Conservation (phyloP, 1,284 basidiomycete species). For the Pseudomicrostroma phylloplanum region DNA sequence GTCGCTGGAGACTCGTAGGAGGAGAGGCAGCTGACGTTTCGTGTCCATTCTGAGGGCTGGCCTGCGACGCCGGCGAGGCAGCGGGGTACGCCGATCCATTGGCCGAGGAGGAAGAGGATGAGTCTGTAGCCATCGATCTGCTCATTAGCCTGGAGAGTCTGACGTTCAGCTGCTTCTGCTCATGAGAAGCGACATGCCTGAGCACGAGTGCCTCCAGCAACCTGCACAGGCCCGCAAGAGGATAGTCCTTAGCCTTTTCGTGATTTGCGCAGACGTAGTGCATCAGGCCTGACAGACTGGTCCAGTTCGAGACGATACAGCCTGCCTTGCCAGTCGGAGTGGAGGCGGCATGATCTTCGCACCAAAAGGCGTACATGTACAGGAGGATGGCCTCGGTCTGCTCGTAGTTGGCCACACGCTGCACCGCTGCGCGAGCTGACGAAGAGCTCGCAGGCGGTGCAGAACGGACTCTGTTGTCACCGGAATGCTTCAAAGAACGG, state of each 20-base stretch:
- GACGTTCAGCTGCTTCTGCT: constrained; percentile 16
- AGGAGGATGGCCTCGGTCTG: constrained; percentile 55
- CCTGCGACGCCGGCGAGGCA: constrained; percentile 2
- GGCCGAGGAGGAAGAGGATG: not conserved
- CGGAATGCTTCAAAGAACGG: constrained; percentile 46
- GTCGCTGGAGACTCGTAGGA: not conserved
- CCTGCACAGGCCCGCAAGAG: constrained; percentile 26
- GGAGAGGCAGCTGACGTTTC: not conserved
- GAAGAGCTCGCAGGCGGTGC: constrained; percentile 8
- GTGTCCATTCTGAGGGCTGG: constrained; percentile 2
- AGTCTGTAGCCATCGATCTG: constrained; percentile 5
- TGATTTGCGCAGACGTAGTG: constrained; percentile 25
- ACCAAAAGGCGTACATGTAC: constrained; percentile 55
- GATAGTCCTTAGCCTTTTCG: constrained; percentile 17
- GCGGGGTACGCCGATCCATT: not conserved
- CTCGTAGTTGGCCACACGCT: constrained; percentile 49
- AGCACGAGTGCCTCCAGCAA: constrained; percentile 28
- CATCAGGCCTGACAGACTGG: constrained; percentile 23
- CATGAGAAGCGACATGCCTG: constrained; percentile 23
- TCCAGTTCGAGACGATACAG: constrained; percentile 25
- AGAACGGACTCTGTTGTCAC: constrained; percentile 31
- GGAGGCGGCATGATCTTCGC: constrained; percentile 49
- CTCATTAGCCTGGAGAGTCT: not conserved
- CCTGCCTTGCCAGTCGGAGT: not conserved
- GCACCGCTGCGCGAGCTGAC: constrained; percentile 12